Conservation (phyloP, 345 rosid species). For the Turritis glabra region DNA sequence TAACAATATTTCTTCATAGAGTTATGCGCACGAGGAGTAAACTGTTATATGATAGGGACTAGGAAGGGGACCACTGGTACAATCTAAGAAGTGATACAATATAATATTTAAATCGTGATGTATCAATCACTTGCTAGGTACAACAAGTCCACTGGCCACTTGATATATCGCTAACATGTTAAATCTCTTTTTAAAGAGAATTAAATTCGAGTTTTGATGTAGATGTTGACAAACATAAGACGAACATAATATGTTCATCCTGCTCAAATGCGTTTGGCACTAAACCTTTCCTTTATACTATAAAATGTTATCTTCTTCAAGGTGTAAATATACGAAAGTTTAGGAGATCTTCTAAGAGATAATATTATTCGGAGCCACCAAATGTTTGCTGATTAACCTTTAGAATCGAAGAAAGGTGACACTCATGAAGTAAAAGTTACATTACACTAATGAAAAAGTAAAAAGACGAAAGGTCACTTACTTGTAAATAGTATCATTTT, state of each 20-base stretch:
- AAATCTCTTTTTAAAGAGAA: background rate
- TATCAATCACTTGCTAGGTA: constrained; percentile 27
- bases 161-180: background rate
- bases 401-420: constrained; percentile 9
- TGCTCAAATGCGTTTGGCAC: constrained; percentile 22
- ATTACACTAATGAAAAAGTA: background rate
- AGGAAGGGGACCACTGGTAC: background rate
- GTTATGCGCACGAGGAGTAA: background rate
- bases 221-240: constrained; percentile 9
- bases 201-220: constrained; percentile 11
- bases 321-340: background rate
- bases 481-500: background rate
- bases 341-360: background rate
- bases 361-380: background rate
- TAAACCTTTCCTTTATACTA: background rate
- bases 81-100: background rate
- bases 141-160: no score
- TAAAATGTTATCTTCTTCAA: constrained; percentile 21
- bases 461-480: constrained; percentile 9
- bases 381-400: background rate
- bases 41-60: background rate
- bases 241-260: constrained; percentile 3
- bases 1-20: background rate
- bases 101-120: background rate
- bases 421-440: constrained; percentile 3